These are phyloP conservation scores for Babesia bigemina DNA, from an alignment of 169 alveolate genomes.

Conservation along the genomic window DNA sequence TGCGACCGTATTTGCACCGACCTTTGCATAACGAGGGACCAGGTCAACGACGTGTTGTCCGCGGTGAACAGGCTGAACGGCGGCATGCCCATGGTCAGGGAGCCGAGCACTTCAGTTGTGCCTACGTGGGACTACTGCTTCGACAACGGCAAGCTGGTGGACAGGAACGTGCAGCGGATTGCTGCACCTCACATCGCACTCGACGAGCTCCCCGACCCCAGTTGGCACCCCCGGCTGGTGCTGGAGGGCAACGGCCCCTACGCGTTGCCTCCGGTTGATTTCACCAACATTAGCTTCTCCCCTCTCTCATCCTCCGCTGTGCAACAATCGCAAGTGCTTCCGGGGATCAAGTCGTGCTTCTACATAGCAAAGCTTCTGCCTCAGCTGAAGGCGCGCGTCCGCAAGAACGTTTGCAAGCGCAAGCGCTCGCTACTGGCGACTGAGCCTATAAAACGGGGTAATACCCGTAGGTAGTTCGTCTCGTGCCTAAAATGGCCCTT, in stretches of 20 bases:
- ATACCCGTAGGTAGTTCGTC: slow-evolving; percentile 4
- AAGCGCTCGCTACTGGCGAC: neutral
- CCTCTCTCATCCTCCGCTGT: slow-evolving; percentile 1
- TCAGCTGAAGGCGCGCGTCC: neutral
- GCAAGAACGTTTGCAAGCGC: slow-evolving; percentile 12
- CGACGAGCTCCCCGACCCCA: neutral
- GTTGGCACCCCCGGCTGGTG: slow-evolving; percentile 15
- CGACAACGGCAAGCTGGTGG: slow-evolving; percentile 5
- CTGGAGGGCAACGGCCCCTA: slow-evolving; percentile 2
- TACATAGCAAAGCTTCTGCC: slow-evolving; percentile 23
- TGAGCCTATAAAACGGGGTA: neutral
- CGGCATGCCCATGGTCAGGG: neutral
- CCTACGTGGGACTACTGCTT: slow-evolving; percentile 66
- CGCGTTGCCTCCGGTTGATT: neutral
- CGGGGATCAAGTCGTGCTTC: slow-evolving; percentile 14
- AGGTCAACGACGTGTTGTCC: slow-evolving; percentile 24
- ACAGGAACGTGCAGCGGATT: neutral
- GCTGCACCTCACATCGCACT: neutral
- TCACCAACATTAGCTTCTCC: neutral
- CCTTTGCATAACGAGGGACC: slow-evolving; percentile 20
- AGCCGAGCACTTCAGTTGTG: slow-evolving; percentile 3
- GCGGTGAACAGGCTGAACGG: neutral
- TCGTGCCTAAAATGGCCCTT: neutral
- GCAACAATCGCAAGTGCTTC: slow-evolving; percentile 23
- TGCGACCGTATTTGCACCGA: slow-evolving; percentile 37